Percentiles rank a stretch among this genome's conserved stretches.
These are phyloP conservation scores for Ailanthus altissimus DNA, from an alignment of 345 rosid genomes.

Conservation along the genomic window DNA sequence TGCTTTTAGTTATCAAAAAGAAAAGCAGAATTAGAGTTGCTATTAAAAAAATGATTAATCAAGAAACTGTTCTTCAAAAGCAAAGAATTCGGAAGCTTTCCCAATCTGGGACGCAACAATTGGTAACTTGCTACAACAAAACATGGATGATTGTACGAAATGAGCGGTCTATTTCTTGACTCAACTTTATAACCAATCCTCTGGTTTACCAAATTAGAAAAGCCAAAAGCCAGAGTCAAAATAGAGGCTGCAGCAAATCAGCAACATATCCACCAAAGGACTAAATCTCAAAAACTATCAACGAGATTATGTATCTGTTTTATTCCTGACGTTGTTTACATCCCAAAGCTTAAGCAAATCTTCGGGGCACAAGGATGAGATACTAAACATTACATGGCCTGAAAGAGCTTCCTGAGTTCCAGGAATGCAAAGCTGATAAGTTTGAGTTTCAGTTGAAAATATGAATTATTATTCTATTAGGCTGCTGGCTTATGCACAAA, in stretches of 20 bases:
- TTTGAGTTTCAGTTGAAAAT: not conserved
- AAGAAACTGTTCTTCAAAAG: not conserved
- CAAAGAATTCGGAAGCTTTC: conserved; percentile 4
- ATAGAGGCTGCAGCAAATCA: not conserved
- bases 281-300: not conserved
- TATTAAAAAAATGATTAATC: not conserved
- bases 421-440: not conserved
- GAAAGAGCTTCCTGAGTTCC: not conserved
- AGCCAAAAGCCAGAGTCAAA: not conserved
- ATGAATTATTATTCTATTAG: not conserved
- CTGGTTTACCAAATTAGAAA: not conserved
- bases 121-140: not conserved
- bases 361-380: not conserved
- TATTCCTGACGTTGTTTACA: not conserved
- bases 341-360: not conserved
- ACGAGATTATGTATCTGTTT: not conserved
- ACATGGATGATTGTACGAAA: not conserved
- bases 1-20: not conserved
- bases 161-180: not conserved
- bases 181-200: not conserved
- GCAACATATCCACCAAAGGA: not conserved
- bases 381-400: not conserved
- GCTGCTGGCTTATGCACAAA: conserved; percentile 39
- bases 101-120: not conserved
- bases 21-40: not conserved